Evolutionary conservation across 768 basidiomycete genomes (phyloP).

Genomic region (Calocera cornea): DNA sequence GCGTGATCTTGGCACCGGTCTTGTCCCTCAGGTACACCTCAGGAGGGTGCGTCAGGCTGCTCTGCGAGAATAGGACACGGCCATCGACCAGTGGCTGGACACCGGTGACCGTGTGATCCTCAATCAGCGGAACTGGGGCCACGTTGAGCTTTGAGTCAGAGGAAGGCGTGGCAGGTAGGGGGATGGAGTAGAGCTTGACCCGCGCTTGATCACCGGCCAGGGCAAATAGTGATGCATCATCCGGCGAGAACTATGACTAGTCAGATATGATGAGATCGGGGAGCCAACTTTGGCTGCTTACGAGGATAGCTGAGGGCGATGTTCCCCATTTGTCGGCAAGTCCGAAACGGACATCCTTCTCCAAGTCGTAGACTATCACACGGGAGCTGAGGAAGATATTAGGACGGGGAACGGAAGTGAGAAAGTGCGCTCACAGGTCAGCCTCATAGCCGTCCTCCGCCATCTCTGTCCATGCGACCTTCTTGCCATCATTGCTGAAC

Average conservation of each 20-base stretch:
- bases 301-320: constrained; percentile 48
- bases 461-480: constrained; percentile 79
- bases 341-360: constrained; percentile 50
- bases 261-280: not conserved
- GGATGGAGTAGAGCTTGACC: constrained; percentile 57
- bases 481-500: constrained; percentile 50
- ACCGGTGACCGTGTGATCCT: constrained; percentile 42
- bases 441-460: constrained; percentile 80
- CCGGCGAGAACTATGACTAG: constrained; percentile 52
- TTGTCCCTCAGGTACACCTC: constrained; percentile 47
- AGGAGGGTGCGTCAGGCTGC: constrained; percentile 66
- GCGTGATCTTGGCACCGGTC: constrained; percentile 25
- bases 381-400: not conserved
- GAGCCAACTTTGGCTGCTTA: constrained; percentile 26
- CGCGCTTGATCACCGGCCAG: constrained; percentile 67
- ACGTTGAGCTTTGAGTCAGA: constrained; percentile 31
- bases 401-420: not conserved
- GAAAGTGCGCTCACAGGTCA: constrained; percentile 41
- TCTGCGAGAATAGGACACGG: constrained; percentile 56
- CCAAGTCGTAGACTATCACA: constrained; percentile 63
- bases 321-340: constrained; percentile 79
- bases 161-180: constrained; percentile 36
- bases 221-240: constrained; percentile 54
- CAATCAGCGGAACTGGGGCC: constrained; percentile 45
- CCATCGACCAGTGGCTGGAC: constrained; percentile 47